Conservation (phyloP, 2,329 filamentous ascomycete species). For the Xylaria sp. region DNA sequence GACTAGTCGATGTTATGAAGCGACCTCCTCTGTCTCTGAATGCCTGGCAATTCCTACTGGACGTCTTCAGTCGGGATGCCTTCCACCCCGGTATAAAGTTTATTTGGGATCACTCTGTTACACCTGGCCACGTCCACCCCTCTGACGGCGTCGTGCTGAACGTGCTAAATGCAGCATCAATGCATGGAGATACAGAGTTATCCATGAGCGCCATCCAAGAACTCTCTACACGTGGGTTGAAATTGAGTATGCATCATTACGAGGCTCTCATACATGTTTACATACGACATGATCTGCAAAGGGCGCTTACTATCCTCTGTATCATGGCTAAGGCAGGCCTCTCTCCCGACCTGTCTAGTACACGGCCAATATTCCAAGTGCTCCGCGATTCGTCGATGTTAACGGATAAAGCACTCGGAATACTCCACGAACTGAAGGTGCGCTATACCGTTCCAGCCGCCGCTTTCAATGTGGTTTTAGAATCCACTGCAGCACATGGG, state of each 20-base stretch:
- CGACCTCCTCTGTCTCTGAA: conserved; percentile 41
- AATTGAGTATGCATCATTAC: conserved; percentile 76
- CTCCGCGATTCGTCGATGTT: conserved; percentile 61
- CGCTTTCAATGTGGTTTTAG: conserved; percentile 57
- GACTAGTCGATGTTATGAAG: conserved; percentile 39
- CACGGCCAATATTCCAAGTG: conserved; percentile 69
- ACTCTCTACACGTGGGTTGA: conserved; percentile 67
- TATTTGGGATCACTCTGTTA: conserved; percentile 77
- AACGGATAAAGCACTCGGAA: conserved; percentile 63
- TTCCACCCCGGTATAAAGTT: conserved; percentile 73
- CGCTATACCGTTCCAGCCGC: conserved; percentile 52
- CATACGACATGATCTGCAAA: conserved; percentile 67
- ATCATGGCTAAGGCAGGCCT: conserved; percentile 77
- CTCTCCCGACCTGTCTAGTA: conserved; percentile 67
- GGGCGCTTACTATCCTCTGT: conserved; percentile 75
- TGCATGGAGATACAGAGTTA: conserved; percentile 73
- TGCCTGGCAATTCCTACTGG: conserved; percentile 76
- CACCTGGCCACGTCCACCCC: conserved; percentile 66
- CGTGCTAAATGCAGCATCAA: conserved; percentile 77
- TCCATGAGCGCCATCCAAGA: conserved; percentile 77
- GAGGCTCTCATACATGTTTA: conserved; percentile 82
- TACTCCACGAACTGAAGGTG: conserved; percentile 65
- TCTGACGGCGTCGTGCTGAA: conserved; percentile 73
- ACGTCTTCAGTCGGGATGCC: conserved; percentile 72
- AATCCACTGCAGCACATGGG: conserved; percentile 46